phyloP scores from a whole-genome alignment of 2,329 filamentous ascomycete species.

The Fusarium longipes region DNA sequence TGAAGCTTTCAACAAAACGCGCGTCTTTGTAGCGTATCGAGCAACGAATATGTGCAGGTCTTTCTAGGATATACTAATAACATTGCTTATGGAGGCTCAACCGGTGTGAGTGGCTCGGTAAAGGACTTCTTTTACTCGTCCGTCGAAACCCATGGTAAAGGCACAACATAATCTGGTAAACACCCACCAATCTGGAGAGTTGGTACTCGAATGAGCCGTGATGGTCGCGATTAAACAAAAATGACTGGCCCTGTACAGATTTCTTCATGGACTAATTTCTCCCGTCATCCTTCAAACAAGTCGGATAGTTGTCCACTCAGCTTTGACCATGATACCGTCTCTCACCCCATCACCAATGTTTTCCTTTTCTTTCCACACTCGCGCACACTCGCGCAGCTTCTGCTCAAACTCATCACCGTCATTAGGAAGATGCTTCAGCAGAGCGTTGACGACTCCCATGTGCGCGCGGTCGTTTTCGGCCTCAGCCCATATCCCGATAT shows the following conservation, averaged over 20 bases:
- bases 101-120: no score
- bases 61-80: neutral
- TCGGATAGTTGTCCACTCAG: neutral
- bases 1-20: neutral
- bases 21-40: accelerated
- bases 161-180: neutral
- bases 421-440: neutral
- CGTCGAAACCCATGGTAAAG: neutral
- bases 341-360: neutral
- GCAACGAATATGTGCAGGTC: accelerated
- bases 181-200: neutral
- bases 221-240: neutral
- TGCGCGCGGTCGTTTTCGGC: no score
- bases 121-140: neutral
- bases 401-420: neutral
- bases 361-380: no score
- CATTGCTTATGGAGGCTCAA: accelerated
- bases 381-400: neutral
- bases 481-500: no score
- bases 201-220: neutral
- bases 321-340: neutral
- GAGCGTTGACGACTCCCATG: neutral
- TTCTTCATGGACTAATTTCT: no score
- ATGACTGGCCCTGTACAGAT: no score
- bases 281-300: neutral